Conservation (phyloP, 2,329 filamentous ascomycete genomes). For the Hortaea sp. region DNA sequence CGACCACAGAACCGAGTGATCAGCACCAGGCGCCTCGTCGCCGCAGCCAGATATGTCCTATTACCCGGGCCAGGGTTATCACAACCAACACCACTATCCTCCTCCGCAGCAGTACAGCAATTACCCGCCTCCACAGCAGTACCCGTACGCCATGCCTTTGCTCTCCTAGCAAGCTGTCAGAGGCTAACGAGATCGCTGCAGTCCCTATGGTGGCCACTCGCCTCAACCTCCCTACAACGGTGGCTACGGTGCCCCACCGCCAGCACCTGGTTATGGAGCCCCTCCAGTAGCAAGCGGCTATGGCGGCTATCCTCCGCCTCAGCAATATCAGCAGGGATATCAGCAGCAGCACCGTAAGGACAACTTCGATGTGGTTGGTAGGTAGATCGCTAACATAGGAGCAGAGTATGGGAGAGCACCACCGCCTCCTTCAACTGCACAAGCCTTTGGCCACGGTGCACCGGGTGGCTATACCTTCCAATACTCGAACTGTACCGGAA, state of each 20-base stretch:
- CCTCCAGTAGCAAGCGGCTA: constrained; percentile 20
- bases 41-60: constrained; percentile 14
- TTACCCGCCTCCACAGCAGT: constrained; percentile 17
- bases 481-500: constrained; percentile 84
- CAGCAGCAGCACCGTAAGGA: constrained; percentile 10
- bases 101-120: constrained; percentile 14
- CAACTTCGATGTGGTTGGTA: background rate
- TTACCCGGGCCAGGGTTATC: constrained; percentile 24
- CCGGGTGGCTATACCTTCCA: constrained; percentile 74
- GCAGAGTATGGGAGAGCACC: constrained; percentile 17
- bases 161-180: too few species aligned
- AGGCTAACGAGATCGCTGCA: background rate
- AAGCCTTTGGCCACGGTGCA: constrained; percentile 70
- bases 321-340: constrained; percentile 9
- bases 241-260: constrained; percentile 30
- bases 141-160: background rate
- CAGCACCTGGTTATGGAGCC: constrained; percentile 19
- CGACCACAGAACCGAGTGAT: constrained; percentile 4
- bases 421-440: constrained; percentile 30
- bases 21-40: constrained; percentile 1
- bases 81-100: constrained; percentile 19
- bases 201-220: constrained; percentile 25
- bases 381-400: constrained; percentile 5
- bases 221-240: constrained; percentile 32
- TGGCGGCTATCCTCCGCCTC: constrained; percentile 25